Base-by-base conservation (phyloP, 176 grass and related monocot genomes). In the Luzula sylvatica region DNA sequence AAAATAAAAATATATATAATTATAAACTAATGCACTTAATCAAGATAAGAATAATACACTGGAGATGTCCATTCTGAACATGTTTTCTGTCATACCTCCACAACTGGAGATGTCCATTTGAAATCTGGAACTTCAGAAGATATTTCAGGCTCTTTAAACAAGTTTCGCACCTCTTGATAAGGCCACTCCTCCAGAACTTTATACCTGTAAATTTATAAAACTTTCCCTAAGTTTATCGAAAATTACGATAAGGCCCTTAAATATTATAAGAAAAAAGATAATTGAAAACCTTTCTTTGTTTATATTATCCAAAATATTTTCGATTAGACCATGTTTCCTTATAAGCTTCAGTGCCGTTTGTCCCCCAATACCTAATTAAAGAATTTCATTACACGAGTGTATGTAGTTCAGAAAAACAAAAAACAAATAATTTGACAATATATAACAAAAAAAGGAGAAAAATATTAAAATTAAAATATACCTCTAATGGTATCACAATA, bases 281-380 rank as follows among this genome's bases (percentile, higher is more conserved):
- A 3, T 47, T n/a, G 17, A 45, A 25, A 46, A 88, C 89, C 80
- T 88, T 19, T 69, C 87, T 46, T 61, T 70, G 39, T 78, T 82
- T 69, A 95, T 87, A 71, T 88, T 85, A 71, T 82, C 80, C 53
- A 85, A 20, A 57, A 88, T 69, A 73, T 81, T 66, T 81, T 95
- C 83, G 75, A 95, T 85, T 55, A 64, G 78, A 67, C 80, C 74
- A 73, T 88, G 67, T 49, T 95, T 61, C 38, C 77, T 75, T 52
- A 95, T 95, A 74, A 95, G 83, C 75, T 95, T 95, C 49, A 88
- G 68, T 27, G 83, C 83, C 52, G 80, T 85, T 65, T 88, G 89
- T 70, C 83, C 83, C 25, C 89, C 89, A 65, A 95, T 88, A 58
- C 89, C 89, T 95, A 74, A 26, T 28, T 17, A 29, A 29, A 65